Conservation (phyloP, 225 moss, liverwort and hornwort genomes). For the Polytrichum formosum region DNA sequence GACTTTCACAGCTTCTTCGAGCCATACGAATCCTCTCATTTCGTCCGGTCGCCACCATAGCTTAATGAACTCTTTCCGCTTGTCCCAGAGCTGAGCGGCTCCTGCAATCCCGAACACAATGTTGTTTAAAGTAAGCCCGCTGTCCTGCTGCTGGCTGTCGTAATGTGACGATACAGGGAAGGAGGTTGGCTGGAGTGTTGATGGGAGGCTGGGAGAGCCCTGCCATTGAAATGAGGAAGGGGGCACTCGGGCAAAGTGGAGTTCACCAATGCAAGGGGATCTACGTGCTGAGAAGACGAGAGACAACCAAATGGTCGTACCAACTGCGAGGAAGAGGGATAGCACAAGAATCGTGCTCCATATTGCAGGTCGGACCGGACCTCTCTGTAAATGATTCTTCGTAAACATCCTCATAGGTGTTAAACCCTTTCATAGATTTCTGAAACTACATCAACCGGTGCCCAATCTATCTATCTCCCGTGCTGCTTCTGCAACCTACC, state of each 20-base stretch:
- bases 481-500: too few relatives aligned
- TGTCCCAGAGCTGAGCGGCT: slow-evolving; percentile 86
- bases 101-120: slow-evolving; percentile 96
- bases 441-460: neutral
- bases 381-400: slow-evolving; percentile 22
- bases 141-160: slow-evolving; percentile 18
- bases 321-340: slow-evolving; percentile 20
- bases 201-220: neutral
- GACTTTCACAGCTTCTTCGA: slow-evolving; percentile 66
- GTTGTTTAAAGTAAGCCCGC: slow-evolving; percentile 30
- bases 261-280: slow-evolving; percentile 45
- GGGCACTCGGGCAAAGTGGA: slow-evolving; percentile 19
- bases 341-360: slow-evolving; percentile 31
- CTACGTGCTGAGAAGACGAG: slow-evolving; percentile 50
- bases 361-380: slow-evolving; percentile 21
- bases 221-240: slow-evolving; percentile 39
- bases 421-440: slow-evolving; percentile 22
- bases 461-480: too few relatives aligned
- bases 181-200: slow-evolving; percentile 2
- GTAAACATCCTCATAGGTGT: slow-evolving; percentile 22
- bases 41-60: slow-evolving; percentile 88
- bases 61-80: slow-evolving; percentile 83
- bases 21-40: slow-evolving; percentile 97
- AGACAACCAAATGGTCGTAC: slow-evolving; percentile 43
- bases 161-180: slow-evolving; percentile 20